Percentiles rank a stretch among this genome's conserved stretches.
Evolutionary conservation across 495 filamentous ascomycete genomes (phyloP).

Genomic region (Penicillium subrubescens): DNA sequence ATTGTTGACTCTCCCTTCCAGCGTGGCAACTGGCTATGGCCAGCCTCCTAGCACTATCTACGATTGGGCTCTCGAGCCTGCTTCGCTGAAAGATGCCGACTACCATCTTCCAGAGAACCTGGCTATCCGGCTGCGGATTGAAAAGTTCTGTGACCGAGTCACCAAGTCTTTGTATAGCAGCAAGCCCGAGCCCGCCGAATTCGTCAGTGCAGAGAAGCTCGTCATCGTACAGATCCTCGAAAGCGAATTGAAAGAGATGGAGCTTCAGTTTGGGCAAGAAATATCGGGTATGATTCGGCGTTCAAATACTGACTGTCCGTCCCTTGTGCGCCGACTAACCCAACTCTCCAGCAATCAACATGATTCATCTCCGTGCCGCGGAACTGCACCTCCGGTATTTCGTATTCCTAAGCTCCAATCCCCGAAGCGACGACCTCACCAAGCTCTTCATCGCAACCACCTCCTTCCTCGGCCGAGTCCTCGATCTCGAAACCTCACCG

Average conservation of each 20-base stretch:
- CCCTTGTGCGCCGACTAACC: slow-evolving; percentile 56
- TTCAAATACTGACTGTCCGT: slow-evolving; percentile 27
- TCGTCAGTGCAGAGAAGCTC: slow-evolving; percentile 71
- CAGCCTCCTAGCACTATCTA: slow-evolving; percentile 85
- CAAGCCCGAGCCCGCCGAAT: slow-evolving; percentile 70
- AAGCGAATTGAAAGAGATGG: slow-evolving; percentile 55
- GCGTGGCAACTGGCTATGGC: slow-evolving; percentile 86
- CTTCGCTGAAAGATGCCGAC: slow-evolving; percentile 62
- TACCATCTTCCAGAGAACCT: slow-evolving; percentile 69
- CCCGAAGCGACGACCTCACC: slow-evolving; percentile 72
- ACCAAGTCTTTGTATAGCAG: slow-evolving; percentile 86
- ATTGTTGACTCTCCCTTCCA: slow-evolving; percentile 32
- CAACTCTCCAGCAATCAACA: slow-evolving; percentile 59
- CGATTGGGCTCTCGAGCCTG: slow-evolving; percentile 77
- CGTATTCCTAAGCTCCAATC: slow-evolving; percentile 51
- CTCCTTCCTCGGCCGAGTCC: slow-evolving; percentile 48
- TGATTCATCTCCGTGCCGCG: slow-evolving; percentile 51
- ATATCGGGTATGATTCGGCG: slow-evolving; percentile 58
- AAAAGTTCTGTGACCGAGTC: slow-evolving; percentile 82
- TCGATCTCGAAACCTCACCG: slow-evolving; percentile 50
- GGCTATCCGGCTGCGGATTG: slow-evolving; percentile 73
- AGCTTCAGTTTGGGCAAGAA: slow-evolving; percentile 47
- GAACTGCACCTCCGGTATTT: slow-evolving; percentile 51
- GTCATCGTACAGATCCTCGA: slow-evolving; percentile 61
- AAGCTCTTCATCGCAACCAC: slow-evolving; percentile 65